Percentiles rank a stretch among this genome's conserved stretches.
phyloP scores from a whole-genome alignment of 345 rosid genomes.

The Turnera subulata region DNA sequence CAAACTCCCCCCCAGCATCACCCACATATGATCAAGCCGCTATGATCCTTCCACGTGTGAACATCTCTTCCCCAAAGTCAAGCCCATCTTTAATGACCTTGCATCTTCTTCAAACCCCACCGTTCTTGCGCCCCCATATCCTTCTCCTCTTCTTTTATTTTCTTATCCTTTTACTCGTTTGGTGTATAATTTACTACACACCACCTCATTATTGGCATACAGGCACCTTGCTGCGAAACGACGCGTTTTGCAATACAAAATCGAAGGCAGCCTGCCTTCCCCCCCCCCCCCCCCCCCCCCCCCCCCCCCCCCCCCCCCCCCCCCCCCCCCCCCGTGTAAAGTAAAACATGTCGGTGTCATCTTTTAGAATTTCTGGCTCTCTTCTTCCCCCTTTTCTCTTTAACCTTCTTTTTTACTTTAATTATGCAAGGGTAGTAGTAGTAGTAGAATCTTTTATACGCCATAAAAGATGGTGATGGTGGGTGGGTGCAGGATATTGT shows the following conservation, averaged over 20 bases:
- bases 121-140: no score
- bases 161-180: no score
- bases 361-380: slow-evolving; percentile 24
- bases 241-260: not conserved
- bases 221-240: not conserved
- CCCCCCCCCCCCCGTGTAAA: no score
- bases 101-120: no score
- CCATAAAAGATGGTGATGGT: not conserved
- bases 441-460: no score
- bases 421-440: not conserved
- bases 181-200: no score
- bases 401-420: not conserved
- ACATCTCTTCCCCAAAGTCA: no score
- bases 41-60: no score
- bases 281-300: not conserved
- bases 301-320: no score
- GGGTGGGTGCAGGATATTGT: not conserved
- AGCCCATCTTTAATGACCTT: no score
- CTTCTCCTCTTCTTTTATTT: no score
- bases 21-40: not conserved
- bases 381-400: not conserved
- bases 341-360: not conserved
- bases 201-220: no score
- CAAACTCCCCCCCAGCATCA: not conserved
- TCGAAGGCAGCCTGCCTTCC: not conserved